Conservation (phyloP, 2,329 filamentous ascomycete genomes). For the Zymoseptoria tritici region DNA sequence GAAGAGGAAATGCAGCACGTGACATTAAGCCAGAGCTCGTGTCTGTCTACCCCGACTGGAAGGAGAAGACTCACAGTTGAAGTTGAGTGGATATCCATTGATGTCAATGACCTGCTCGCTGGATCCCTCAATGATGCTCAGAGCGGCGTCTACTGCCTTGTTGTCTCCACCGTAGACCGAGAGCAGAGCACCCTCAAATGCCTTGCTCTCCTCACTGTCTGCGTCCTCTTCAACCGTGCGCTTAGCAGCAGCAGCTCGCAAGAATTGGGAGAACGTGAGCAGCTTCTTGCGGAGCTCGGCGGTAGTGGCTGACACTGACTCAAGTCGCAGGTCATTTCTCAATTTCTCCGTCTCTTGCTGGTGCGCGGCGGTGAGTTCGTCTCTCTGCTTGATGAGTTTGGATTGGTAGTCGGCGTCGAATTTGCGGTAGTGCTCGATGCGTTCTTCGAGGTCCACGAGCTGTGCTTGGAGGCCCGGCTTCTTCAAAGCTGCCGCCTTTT, state of each 20-base stretch:
- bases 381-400: slow-evolving; percentile 52
- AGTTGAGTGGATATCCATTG: slow-evolving; percentile 55
- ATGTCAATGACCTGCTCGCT: slow-evolving; percentile 61
- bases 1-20: slow-evolving; percentile 10
- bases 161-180: slow-evolving; percentile 74
- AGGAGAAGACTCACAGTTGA: slow-evolving; percentile 58
- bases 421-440: slow-evolving; percentile 67
- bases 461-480: slow-evolving; percentile 65
- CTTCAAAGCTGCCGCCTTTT: slow-evolving; percentile 69
- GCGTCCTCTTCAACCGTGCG: slow-evolving; percentile 61
- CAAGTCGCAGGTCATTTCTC: slow-evolving; percentile 47
- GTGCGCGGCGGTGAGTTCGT: slow-evolving; percentile 47
- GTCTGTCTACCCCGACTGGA: neutral
- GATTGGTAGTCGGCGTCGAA: slow-evolving; percentile 64
- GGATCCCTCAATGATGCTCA: slow-evolving; percentile 68
- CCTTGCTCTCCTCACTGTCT: slow-evolving; percentile 67
- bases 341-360: slow-evolving; percentile 51
- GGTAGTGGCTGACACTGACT: slow-evolving; percentile 43
- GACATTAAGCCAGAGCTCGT: slow-evolving; percentile 3
- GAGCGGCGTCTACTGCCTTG: slow-evolving; percentile 63
- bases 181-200: slow-evolving; percentile 71
- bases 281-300: slow-evolving; percentile 54
- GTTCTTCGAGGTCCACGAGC: slow-evolving; percentile 64
- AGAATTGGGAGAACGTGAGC: slow-evolving; percentile 67
- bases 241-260: slow-evolving; percentile 68